A percentile compares a stretch with the other conserved stretches of the same genome.
Conservation (phyloP, 2,329 filamentous ascomycete genomes). For the Microthyrium microscopicum region DNA sequence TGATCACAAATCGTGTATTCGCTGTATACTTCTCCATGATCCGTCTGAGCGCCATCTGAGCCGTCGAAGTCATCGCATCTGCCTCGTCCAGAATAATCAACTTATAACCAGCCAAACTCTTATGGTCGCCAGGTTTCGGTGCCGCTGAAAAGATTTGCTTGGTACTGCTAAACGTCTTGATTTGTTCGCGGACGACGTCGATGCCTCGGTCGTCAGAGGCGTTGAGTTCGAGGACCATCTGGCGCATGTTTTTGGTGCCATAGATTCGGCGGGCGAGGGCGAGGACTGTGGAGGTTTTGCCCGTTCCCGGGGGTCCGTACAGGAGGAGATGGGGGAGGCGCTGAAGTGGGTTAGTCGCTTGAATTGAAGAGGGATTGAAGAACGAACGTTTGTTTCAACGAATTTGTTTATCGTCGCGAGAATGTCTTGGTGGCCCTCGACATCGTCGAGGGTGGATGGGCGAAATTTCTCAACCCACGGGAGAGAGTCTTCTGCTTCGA, state of each 20-base stretch:
- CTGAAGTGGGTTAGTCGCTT: slow-evolving; percentile 19
- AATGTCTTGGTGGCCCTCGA: slow-evolving; percentile 94
- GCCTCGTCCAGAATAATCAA: slow-evolving; percentile 96
- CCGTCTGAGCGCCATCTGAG: slow-evolving; percentile 87
- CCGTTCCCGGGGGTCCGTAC: slow-evolving; percentile 90
- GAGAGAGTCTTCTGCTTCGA: slow-evolving; percentile 83
- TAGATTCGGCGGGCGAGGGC: slow-evolving; percentile 90
- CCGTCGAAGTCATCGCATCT: slow-evolving; percentile 98
- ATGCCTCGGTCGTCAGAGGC: slow-evolving; percentile 95
- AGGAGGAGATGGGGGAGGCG: slow-evolving; percentile 87
- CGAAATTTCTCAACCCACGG: slow-evolving; percentile 99
- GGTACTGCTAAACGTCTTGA: slow-evolving; percentile 97
- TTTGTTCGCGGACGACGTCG: slow-evolving; percentile 90
- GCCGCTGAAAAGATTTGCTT: slow-evolving; percentile 85
- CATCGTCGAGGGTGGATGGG: slow-evolving; percentile 73
- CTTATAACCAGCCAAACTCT: slow-evolving; percentile 62
- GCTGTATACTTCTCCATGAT: slow-evolving; percentile 99
- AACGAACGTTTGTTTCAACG: slow-evolving; percentile 63
- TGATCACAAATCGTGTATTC: slow-evolving; percentile 95
- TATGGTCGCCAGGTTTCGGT: slow-evolving; percentile 29
- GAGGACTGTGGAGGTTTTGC: slow-evolving; percentile 92
- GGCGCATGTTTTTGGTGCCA: slow-evolving; percentile 76
- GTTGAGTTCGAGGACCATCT: slow-evolving; percentile 97
- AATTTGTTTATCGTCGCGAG: slow-evolving; percentile 96
- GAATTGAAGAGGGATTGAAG: background rate